Base-by-base conservation (phyloP, 805 yeast species). In the Zygoascus biomembranicola region DNA sequence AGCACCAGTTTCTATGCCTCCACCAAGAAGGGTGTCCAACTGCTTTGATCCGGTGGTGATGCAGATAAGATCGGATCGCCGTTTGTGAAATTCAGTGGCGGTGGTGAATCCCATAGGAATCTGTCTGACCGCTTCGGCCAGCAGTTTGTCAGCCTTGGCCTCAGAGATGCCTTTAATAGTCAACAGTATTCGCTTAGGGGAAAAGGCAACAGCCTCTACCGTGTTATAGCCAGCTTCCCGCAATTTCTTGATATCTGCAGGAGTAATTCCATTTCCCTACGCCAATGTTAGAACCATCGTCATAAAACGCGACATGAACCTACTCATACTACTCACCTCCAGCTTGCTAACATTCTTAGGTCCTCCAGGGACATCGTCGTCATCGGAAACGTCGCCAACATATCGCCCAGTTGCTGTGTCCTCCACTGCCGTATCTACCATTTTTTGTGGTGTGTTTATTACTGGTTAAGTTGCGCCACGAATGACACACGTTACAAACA, bases 21-120 rank as follows among this genome's bases (percentile, higher is more conserved):
- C 99, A 9, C 97, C 97, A 42, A 94, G 74, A 50, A 94, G 73
- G 1, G 96, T 89, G 67, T 94, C 99, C 45, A 94, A 75, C 63
- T 89, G 92, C 65, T 90, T 89, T 1, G 98, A 90, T 0, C 99
- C 99, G 0, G 99, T 92, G 1, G 98, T 90, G 52, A 94, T 74
- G 64, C 97, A 87, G 54, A 94, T 90, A 70, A 94, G 78, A 66
- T 90, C 96, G 5, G 92, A 82, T 62, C 98, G 77, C 63, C 97
- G 79, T 62, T 84, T 81, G 68, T 90, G 97, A 67, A 88, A 89
- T 67, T 90, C 97, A 1, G 95, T 84, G 2, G 98, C 99, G 0
- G 98, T 92, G 20, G 97, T 92, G 73, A 94, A 94, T 0, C 99
- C 99, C 84, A 94, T 80, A 8, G 96, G 97, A 2, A 92, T 97